Evolutionary conservation across 352 stramenopile genomes (phyloP).

Genomic region (Peronosclerospora sorghi): DNA sequence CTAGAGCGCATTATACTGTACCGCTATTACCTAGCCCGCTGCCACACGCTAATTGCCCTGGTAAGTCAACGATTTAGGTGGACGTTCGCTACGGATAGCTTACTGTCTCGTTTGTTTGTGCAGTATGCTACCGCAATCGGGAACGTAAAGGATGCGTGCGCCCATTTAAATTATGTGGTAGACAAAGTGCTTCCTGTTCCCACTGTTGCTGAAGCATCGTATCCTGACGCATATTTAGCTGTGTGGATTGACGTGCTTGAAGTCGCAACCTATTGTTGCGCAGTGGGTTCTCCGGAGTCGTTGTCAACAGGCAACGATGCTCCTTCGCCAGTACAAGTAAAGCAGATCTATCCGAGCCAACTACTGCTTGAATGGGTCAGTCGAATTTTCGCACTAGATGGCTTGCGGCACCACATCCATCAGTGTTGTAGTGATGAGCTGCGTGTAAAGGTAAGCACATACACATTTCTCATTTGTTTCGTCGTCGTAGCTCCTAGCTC

Average conservation of each 20-base stretch:
- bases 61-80: slow-evolving; percentile 12
- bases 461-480: no score
- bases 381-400: slow-evolving; percentile 32
- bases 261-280: slow-evolving; percentile 36
- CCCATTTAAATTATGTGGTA: slow-evolving; percentile 45
- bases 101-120: neutral
- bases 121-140: slow-evolving; percentile 57
- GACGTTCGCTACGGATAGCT: no score
- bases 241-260: slow-evolving; percentile 56
- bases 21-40: slow-evolving; percentile 38
- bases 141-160: slow-evolving; percentile 31
- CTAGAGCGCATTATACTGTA: slow-evolving; percentile 39
- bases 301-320: neutral
- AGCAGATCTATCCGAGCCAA: slow-evolving; percentile 39
- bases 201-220: slow-evolving; percentile 14
- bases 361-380: slow-evolving; percentile 41
- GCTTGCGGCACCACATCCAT: slow-evolving; percentile 33
- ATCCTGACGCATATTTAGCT: slow-evolving; percentile 37
- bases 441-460: slow-evolving; percentile 32
- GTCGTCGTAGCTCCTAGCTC: no score
- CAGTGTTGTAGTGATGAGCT: slow-evolving; percentile 40
- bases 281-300: slow-evolving; percentile 10
- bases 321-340: slow-evolving; percentile 8
- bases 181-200: slow-evolving; percentile 35
- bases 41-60: slow-evolving; percentile 57